Percentiles rank a stretch among this genome's conserved stretches.
phyloP scores from a whole-genome alignment of 2,329 filamentous ascomycete species.

The Decorospora gaudefroyi region DNA sequence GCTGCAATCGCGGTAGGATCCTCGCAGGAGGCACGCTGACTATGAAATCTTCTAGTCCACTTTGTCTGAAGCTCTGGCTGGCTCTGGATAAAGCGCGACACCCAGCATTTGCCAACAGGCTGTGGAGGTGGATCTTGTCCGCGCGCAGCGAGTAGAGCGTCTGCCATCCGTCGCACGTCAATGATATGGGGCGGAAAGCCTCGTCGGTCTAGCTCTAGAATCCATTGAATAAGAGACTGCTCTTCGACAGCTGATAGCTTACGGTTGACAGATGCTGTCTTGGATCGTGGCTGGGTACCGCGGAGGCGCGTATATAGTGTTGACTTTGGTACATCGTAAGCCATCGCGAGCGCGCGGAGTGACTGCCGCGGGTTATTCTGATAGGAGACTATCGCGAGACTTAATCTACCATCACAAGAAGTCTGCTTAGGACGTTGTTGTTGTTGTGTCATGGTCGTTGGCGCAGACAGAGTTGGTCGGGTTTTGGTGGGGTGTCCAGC shows the following conservation, averaged over 20 bases:
- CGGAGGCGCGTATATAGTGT: neutral
- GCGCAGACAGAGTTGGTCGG: neutral
- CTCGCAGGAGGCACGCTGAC: conserved; percentile 10
- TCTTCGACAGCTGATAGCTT: conserved; percentile 11
- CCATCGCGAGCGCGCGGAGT: neutral
- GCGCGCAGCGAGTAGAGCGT: conserved; percentile 2
- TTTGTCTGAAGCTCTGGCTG: conserved; percentile 14
- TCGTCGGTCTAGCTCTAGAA: no score
- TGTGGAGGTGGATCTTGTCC: conserved; percentile 9
- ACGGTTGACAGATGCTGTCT: neutral
- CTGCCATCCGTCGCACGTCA: conserved; percentile 4
- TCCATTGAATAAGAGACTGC: no score
- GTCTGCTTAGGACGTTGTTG: neutral
- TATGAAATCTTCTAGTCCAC: conserved; percentile 10
- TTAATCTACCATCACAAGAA: neutral
- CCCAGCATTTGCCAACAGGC: conserved; percentile 12
- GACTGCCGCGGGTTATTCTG: neutral
- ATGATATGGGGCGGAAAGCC: no score
- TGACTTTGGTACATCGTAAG: neutral
- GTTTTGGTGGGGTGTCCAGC: neutral
- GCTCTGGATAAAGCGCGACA: conserved; percentile 6
- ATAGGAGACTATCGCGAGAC: neutral
- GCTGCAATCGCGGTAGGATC: conserved; percentile 9
- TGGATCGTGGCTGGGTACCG: neutral
- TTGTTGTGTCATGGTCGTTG: neutral